These are phyloP conservation scores for Globisporangium paddicum DNA, from an alignment of 352 stramenopile species.

Conservation along the genomic window DNA sequence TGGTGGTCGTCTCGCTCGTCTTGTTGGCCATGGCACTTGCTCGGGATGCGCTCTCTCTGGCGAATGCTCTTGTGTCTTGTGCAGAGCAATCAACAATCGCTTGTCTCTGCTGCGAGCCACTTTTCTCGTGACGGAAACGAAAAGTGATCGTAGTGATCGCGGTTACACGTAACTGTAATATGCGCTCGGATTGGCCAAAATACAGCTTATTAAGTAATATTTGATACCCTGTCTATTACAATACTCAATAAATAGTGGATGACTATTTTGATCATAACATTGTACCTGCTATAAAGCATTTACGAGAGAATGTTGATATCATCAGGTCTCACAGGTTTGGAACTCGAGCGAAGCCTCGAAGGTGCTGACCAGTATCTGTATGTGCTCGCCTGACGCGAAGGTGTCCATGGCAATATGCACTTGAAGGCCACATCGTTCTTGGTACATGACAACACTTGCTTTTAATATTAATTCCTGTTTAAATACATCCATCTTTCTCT, in stretches of 20 bases:
- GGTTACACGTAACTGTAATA: too few relatives aligned
- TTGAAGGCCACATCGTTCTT: too few relatives aligned
- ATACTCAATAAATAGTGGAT: background rate
- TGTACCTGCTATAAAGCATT: background rate
- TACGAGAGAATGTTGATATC: background rate
- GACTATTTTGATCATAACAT: background rate
- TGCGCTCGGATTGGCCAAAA: conserved; percentile 6
- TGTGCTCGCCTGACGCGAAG: background rate
- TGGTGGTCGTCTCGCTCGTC: conserved; percentile 19
- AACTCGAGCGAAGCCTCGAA: background rate
- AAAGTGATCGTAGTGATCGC: too few relatives aligned
- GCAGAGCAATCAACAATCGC: background rate
- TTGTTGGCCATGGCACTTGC: conserved; percentile 41
- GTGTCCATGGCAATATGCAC: too few relatives aligned
- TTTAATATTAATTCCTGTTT: conserved; percentile 10
- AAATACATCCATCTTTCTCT: conserved; percentile 5
- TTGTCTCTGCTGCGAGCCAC: background rate
- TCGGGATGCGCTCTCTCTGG: background rate
- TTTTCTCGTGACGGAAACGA: background rate
- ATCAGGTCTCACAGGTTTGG: background rate
- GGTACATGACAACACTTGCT: background rate
- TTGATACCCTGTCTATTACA: background rate
- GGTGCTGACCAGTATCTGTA: too few relatives aligned
- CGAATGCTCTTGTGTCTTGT: conserved; percentile 4
- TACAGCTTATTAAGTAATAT: background rate